Evolutionary conservation across 2,329 filamentous ascomycete genomes (phyloP).

Genomic region (Pseudogymnoascus sp.): DNA sequence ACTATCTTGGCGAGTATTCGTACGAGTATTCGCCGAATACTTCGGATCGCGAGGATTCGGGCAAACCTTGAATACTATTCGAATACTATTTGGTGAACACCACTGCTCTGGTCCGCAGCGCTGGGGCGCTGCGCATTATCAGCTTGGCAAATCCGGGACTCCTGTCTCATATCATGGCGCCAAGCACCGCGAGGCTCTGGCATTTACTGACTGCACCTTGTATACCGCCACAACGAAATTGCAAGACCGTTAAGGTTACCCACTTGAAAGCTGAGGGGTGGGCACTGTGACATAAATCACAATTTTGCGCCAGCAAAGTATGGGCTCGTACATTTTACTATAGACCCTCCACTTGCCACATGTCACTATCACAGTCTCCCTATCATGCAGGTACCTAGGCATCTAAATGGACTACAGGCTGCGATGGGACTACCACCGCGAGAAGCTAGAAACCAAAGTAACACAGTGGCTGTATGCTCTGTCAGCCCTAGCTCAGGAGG

Average conservation of each 20-base stretch:
- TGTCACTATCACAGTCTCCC: not conserved
- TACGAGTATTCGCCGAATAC: too few relatives aligned
- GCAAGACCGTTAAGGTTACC: not conserved
- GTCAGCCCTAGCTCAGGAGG: constrained; percentile 8
- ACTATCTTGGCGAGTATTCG: too few relatives aligned
- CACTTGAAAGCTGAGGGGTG: constrained; percentile 10
- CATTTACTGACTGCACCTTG: too few relatives aligned
- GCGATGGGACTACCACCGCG: constrained; percentile 9
- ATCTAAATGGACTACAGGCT: constrained; percentile 7
- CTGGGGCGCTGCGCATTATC: too few relatives aligned
- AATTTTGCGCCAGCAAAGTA: constrained; percentile 14
- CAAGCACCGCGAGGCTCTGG: too few relatives aligned
- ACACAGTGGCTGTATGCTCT: constrained; percentile 16
- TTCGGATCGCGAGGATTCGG: too few relatives aligned
- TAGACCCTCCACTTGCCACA: constrained; percentile 7
- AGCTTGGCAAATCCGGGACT: too few relatives aligned
- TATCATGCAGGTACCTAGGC: not conserved
- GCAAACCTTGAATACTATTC: too few relatives aligned
- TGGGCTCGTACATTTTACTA: constrained; percentile 12
- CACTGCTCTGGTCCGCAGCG: too few relatives aligned
- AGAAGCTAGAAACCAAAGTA: constrained; percentile 14
- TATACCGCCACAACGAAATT: too few relatives aligned
- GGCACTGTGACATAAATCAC: constrained; percentile 12
- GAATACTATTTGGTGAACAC: too few relatives aligned
- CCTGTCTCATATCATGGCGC: too few relatives aligned